These are phyloP conservation scores for Arthrobotrys sphaeroides DNA, from an alignment of 2,329 filamentous ascomycete species.

Conservation along the genomic window DNA sequence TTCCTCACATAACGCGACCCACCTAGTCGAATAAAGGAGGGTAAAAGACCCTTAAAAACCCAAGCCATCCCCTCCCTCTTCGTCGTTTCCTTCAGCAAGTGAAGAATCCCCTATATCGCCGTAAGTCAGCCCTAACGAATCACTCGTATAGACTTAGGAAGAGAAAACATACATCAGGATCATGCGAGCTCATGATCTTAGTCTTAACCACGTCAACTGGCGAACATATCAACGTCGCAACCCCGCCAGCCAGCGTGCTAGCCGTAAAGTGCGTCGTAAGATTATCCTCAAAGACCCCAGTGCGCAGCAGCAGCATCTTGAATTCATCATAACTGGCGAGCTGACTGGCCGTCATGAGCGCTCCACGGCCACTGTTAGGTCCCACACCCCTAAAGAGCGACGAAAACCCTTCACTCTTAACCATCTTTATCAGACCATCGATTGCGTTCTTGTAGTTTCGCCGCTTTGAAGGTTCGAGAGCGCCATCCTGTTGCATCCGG, in stretches of 20 bases:
- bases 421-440: constrained; percentile 73
- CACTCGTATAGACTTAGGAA: not conserved
- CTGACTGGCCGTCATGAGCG: constrained; percentile 88
- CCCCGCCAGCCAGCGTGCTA: constrained; percentile 67
- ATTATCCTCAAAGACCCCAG: constrained; percentile 74
- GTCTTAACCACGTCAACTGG: constrained; percentile 91
- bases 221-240: constrained; percentile 84
- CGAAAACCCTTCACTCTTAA: constrained; percentile 78
- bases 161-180: constrained; percentile 56
- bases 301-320: constrained; percentile 74
- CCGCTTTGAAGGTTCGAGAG: constrained; percentile 66
- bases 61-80: constrained; percentile 76
- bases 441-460: constrained; percentile 90
- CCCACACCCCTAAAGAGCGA: constrained; percentile 85
- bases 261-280: constrained; percentile 78
- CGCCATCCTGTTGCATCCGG: constrained; percentile 87
- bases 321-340: constrained; percentile 85
- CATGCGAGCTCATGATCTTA: constrained; percentile 77
- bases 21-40: constrained; percentile 70
- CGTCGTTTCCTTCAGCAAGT: constrained; percentile 73
- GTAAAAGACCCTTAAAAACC: constrained; percentile 92
- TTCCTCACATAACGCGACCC: not conserved
- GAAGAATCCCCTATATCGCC: constrained; percentile 65
- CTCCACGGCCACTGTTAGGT: constrained; percentile 81
- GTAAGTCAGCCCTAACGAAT: not conserved